Evolutionary conservation across 2,329 filamentous ascomycete genomes (phyloP).

Genomic region (Aspergillus phoenicis): DNA sequence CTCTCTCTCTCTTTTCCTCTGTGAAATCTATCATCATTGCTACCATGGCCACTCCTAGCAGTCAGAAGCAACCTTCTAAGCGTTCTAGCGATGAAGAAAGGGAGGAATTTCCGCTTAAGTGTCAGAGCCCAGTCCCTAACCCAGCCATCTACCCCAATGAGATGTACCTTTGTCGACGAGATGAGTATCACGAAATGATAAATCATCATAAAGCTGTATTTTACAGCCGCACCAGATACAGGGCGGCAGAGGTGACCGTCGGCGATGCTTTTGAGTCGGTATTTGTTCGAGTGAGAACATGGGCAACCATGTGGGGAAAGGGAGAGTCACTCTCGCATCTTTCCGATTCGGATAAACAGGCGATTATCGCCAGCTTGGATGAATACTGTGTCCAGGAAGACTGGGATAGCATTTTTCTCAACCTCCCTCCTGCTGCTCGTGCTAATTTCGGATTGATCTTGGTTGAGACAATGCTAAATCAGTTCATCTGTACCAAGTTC

Average conservation of each 20-base stretch:
- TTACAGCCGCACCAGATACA: neutral
- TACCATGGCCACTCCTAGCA: too few species aligned
- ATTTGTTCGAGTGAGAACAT: too few species aligned
- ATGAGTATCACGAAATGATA: neutral
- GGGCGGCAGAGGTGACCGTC: neutral
- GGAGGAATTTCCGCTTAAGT: neutral
- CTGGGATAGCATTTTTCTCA: neutral
- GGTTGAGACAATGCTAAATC: neutral
- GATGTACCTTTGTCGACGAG: neutral
- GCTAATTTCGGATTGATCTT: neutral
- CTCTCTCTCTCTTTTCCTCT: too few species aligned
- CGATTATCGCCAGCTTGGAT: neutral
- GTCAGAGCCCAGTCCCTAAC: neutral
- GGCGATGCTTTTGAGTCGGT: too few species aligned
- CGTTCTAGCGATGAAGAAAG: neutral
- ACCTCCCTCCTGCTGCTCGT: neutral
- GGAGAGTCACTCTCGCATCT: neutral
- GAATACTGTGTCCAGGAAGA: neutral
- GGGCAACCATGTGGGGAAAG: too few species aligned
- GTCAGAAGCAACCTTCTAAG: neutral
- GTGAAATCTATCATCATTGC: too few species aligned
- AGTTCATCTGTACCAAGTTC: neutral
- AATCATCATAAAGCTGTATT: neutral
- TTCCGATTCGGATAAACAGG: neutral
- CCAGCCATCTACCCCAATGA: neutral